Evolutionary conservation across 1,139 yeast species (phyloP), one percentile per base, ranked within the genome.

Genomic region (Magnusiomyces clavatus): DNA sequence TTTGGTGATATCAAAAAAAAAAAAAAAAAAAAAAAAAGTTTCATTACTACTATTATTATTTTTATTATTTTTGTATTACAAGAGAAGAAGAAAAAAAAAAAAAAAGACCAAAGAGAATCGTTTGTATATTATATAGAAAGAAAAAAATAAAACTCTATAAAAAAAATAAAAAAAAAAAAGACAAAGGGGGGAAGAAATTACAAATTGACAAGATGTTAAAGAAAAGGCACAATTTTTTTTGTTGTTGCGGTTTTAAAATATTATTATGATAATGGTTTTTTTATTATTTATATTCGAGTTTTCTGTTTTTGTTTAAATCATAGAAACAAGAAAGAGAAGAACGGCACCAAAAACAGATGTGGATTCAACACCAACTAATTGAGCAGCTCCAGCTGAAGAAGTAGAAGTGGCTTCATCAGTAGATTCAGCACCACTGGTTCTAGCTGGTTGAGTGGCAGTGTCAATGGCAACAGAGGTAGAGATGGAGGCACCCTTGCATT

Each of bases 401-500:
- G 75, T 64, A 51, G 75, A 64, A 41, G 65, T 46, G 31, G 62
- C 53, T 41, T 64, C 36, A 51, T 57, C 58, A 44, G 58, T 52
- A 47, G 58, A 46, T 46, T 58, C 29, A 43, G 56, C 47, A 49
- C 59, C 54, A 43, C 61, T 51, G 38, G 59, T 43, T 40, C 58
- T 47, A 46, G 65, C 54, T 44, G 59, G 55, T 46, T 65, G 49
- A 42, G 62, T 60, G 50, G 59, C 48, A 43, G 64, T 56, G 34
- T 61, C 51, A 43, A 68, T 58, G 50, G 69, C 65, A 64, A 69
- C 75, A 49, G 86, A 79, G 58, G 82, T 74, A 52, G 84, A 77
- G 55, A 76, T 69, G 53, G 79, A 76, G 65, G 80, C 82, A 71
- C 84, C 89, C 73, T 81, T 78, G 78, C 97, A 90, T 64, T 77